Conservation (phyloP, 805 yeast species). For the Schwanniomyces vanrijiae region DNA sequence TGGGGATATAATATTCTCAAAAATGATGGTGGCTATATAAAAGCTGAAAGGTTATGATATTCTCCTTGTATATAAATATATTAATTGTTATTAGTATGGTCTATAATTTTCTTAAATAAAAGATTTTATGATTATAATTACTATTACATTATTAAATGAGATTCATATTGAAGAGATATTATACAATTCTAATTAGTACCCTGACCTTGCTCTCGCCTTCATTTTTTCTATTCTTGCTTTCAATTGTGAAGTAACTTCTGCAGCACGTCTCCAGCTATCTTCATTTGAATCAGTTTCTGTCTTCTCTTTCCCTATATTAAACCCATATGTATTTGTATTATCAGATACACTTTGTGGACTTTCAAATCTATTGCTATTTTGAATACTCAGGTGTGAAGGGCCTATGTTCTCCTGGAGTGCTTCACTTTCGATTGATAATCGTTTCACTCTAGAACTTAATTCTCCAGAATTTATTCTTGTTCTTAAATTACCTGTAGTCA, state of each 20-base stretch:
- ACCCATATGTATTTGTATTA: constrained; percentile 11
- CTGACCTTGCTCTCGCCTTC: constrained; percentile 58
- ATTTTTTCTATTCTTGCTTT: constrained; percentile 86
- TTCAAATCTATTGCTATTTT: constrained; percentile 3
- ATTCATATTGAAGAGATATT: background rate
- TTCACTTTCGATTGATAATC: constrained; percentile 36
- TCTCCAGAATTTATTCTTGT: constrained; percentile 28
- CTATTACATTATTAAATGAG: background rate
- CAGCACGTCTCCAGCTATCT: constrained; percentile 86
- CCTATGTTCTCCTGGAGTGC: constrained; percentile 5
- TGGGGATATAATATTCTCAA: constrained; percentile 73
- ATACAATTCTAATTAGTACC: background rate
- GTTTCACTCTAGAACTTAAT: constrained; percentile 40
- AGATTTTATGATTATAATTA: too few relatives aligned
- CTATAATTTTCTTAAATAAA: too few relatives aligned
- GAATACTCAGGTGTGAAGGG: background rate
- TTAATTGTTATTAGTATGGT: background rate
- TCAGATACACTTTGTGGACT: constrained; percentile 20
- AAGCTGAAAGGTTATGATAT: constrained; percentile 28
- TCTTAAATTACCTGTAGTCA: background rate
- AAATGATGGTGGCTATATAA: constrained; percentile 42
- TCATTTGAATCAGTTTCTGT: constrained; percentile 46
- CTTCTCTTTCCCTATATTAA: constrained; percentile 6
- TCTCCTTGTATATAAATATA: background rate
- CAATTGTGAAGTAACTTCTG: constrained; percentile 82